Conservation (phyloP, 768 basidiomycete genomes). For the Suillus tomentosus region DNA sequence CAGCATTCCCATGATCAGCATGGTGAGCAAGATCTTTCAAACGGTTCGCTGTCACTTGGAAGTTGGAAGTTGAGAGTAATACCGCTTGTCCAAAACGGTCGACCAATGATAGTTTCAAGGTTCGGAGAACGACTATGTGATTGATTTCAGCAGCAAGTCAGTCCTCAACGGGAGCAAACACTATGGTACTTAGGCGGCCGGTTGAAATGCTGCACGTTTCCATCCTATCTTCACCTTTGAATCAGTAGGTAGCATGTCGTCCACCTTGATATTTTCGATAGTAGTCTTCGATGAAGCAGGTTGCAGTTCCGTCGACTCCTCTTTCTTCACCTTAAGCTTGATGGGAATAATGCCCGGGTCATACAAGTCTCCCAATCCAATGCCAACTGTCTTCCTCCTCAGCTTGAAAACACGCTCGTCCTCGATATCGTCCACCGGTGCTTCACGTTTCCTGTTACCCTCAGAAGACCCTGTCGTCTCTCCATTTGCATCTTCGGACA, state of each 20-base stretch:
- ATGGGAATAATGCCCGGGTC: conserved; percentile 75
- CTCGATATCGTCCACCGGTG: conserved; percentile 49
- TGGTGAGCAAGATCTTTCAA: not conserved
- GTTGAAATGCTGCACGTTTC: conserved; percentile 27
- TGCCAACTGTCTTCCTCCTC: conserved; percentile 57
- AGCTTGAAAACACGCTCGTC: conserved; percentile 63
- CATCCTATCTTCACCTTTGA: conserved; percentile 38
- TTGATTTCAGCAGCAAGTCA: not conserved
- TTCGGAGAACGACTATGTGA: not conserved
- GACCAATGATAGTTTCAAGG: not conserved
- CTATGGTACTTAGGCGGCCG: not conserved
- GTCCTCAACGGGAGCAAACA: not conserved
- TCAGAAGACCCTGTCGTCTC: conserved; percentile 21
- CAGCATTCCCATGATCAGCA: not conserved
- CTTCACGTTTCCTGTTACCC: conserved; percentile 43
- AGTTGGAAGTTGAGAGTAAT: not conserved
- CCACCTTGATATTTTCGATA: conserved; percentile 15
- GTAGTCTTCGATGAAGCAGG: conserved; percentile 12
- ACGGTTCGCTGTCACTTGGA: not conserved
- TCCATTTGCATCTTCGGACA: conserved; percentile 3
- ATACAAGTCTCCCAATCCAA: conserved; percentile 77
- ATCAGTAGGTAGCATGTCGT: conserved; percentile 16
- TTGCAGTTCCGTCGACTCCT: conserved; percentile 25
- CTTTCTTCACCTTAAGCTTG: conserved; percentile 60
- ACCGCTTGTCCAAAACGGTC: not conserved